A percentile compares a stretch with the other conserved stretches of the same genome.
Conservation (phyloP, 352 stramenopile genomes). For the Detonula confervacea region DNA sequence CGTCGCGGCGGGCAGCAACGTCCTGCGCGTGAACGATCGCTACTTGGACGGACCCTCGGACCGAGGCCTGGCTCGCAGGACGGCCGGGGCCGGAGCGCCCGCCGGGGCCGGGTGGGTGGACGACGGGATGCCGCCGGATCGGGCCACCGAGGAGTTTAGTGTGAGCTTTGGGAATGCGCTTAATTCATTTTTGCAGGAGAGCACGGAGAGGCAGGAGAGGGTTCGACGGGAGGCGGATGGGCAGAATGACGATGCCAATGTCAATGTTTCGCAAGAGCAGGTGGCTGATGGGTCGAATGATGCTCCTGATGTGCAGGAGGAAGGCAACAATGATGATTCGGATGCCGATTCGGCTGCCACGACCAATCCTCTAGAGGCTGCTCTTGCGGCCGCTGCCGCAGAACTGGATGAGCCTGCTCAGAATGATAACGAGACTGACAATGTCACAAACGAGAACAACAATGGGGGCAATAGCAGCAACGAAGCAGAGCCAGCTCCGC, state of each 20-base stretch:
- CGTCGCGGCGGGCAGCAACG: slow-evolving; percentile 56
- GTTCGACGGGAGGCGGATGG: no score
- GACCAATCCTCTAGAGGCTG: no score
- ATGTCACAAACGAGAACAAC: no score
- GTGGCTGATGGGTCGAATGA: slow-evolving; percentile 1
- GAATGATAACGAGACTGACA: slow-evolving; percentile 11
- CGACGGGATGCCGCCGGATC: slow-evolving; percentile 72
- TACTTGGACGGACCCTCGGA: slow-evolving; percentile 1
- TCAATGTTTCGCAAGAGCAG: slow-evolving; percentile 5
- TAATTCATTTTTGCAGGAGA: slow-evolving; percentile 50
- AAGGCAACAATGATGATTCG: not conserved
- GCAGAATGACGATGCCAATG: no score
- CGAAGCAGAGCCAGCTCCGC: no score
- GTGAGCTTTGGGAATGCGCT: slow-evolving; percentile 71
- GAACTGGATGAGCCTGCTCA: slow-evolving; percentile 16
- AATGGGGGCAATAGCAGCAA: no score
- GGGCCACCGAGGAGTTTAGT: slow-evolving; percentile 68
- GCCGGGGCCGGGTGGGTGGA: slow-evolving; percentile 76
- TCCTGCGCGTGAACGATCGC: slow-evolving; percentile 67
- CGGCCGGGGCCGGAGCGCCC: not conserved
- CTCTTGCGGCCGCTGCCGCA: slow-evolving; percentile 1
- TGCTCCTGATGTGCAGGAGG: no score
- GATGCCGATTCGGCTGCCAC: no score
- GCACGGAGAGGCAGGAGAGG: no score
- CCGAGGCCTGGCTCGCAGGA: slow-evolving; percentile 16